phyloP scores from a whole-genome alignment of 192 early-diverging fungal species.

The Coemansia sp. region DNA sequence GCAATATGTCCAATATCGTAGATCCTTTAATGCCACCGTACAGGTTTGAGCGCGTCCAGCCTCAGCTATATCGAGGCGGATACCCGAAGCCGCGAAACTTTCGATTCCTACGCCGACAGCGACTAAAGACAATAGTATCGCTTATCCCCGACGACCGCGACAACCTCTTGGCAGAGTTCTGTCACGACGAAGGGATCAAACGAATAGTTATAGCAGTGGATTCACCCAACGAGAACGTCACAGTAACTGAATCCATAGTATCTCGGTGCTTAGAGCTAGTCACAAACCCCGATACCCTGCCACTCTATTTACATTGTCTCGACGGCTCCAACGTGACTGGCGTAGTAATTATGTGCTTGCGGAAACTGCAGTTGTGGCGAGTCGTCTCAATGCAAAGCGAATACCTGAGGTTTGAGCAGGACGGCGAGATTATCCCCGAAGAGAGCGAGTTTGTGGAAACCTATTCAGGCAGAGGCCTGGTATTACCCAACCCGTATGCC shows the following conservation, averaged over 20 bases:
- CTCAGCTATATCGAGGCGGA: conserved; percentile 81
- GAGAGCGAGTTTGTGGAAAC: conserved; percentile 58
- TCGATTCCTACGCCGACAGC: conserved; percentile 77
- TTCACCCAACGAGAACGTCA: conserved; percentile 86
- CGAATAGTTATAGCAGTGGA: conserved; percentile 73
- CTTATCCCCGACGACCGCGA: conserved; percentile 76
- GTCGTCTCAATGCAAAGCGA: conserved; percentile 70
- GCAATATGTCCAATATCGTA: conserved; percentile 39
- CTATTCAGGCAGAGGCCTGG: conserved; percentile 29
- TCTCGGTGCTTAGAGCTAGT: conserved; percentile 72
- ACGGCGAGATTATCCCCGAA: conserved; percentile 56
- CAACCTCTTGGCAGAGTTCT: conserved; percentile 64
- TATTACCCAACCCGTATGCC: conserved; percentile 40
- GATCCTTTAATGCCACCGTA: conserved; percentile 67
- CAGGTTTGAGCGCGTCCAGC: conserved; percentile 84
- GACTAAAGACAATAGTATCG: conserved; percentile 77
- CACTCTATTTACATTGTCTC: conserved; percentile 88
- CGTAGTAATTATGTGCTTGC: conserved; percentile 79
- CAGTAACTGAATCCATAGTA: conserved; percentile 75
- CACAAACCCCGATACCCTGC: conserved; percentile 71
- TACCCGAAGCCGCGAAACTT: conserved; percentile 88
- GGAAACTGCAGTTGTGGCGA: conserved; percentile 92
- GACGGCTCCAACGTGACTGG: conserved; percentile 89
- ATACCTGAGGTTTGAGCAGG: conserved; percentile 66
- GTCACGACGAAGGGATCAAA: conserved; percentile 64